Conservation (phyloP, 352 stramenopile genomes). For the Stephanocyclus meneghinianus region DNA sequence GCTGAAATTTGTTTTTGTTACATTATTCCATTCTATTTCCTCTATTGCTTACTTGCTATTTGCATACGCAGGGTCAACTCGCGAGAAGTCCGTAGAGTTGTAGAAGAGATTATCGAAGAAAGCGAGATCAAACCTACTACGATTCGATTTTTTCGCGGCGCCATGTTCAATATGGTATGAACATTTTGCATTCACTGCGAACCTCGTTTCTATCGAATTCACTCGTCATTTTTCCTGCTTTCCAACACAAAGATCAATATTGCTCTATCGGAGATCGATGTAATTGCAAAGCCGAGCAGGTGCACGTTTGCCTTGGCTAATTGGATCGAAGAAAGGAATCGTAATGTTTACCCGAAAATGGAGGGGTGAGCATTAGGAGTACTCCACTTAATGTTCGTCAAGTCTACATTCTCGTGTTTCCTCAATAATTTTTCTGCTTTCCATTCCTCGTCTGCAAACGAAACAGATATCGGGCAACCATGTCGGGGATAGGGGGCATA, state of each 20-base stretch:
- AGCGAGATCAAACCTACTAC: slow-evolving; percentile 74
- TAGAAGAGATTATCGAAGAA: slow-evolving; percentile 85
- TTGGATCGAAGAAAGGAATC: slow-evolving; percentile 86
- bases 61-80: slow-evolving; percentile 80
- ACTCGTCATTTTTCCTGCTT: not conserved
- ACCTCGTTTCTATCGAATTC: not conserved
- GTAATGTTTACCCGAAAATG: slow-evolving; percentile 86
- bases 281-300: slow-evolving; percentile 82
- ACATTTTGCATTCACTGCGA: not conserved
- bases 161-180: slow-evolving; percentile 89
- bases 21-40: not conserved
- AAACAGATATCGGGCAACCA: slow-evolving; percentile 60
- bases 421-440: slow-evolving; percentile 15
- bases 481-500: slow-evolving; percentile 41
- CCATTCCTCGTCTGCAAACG: not conserved
- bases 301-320: slow-evolving; percentile 85
- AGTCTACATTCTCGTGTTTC: not conserved
- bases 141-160: slow-evolving; percentile 87
- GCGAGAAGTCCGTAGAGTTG: slow-evolving; percentile 80
- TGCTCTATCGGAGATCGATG: slow-evolving; percentile 84
- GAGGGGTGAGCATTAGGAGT: slow-evolving; percentile 71
- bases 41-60: not conserved
- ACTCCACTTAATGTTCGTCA: not conserved
- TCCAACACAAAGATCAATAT: slow-evolving; percentile 80
- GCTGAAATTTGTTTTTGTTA: not conserved